Percentiles rank a stretch among this genome's conserved stretches.
These are phyloP conservation scores for Climacium dendroides DNA, from an alignment of 225 moss, liverwort and hornwort genomes.

Conservation along the genomic window DNA sequence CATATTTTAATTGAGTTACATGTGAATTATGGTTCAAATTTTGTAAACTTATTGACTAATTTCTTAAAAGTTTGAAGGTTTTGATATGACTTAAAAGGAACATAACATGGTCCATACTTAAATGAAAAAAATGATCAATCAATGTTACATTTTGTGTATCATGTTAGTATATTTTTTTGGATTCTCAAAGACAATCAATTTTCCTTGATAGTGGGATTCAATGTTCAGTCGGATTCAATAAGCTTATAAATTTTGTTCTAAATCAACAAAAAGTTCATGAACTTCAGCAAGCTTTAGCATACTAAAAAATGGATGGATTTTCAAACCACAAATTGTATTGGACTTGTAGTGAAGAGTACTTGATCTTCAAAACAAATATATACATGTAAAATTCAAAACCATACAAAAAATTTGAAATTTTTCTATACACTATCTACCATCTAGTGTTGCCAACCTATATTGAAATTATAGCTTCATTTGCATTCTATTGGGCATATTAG, in stretches of 20 bases:
- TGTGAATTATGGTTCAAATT: no score
- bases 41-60: no score
- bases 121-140: no score
- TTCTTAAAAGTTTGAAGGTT: no score
- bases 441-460: neutral
- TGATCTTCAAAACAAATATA: neutral
- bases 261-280: neutral
- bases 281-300: neutral
- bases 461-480: neutral
- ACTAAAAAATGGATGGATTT: neutral
- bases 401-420: neutral
- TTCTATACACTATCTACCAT: neutral
- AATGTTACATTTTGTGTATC: no score
- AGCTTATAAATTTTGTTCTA: neutral
- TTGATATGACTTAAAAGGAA: no score
- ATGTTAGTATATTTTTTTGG: no score
- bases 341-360: neutral
- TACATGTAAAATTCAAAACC: neutral
- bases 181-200: no score
- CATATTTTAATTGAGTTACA: no score
- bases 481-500: neutral
- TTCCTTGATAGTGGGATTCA: no score
- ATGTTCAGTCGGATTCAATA: neutral
- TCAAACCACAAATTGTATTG: neutral
- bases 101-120: no score